Base-by-base conservation (phyloP, 805 yeast genomes). In the Metschnikowia gelsemii region DNA sequence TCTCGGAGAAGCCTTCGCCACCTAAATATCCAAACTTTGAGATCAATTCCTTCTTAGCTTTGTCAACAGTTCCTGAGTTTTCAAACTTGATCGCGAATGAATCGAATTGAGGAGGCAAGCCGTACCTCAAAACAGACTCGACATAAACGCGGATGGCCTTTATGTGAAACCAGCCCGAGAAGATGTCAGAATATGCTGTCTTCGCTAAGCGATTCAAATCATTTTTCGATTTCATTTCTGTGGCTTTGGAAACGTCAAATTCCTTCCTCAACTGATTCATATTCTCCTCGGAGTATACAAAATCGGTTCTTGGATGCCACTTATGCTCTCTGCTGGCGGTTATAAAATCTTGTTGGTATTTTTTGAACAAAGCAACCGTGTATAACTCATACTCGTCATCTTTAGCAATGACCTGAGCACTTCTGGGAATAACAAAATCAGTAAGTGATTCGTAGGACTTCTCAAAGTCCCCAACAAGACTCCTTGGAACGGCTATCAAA, bases 91-190 rank as follows among this genome's bases (percentile, higher is more conserved):
- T 57, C 40, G 74, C 62, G 52, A 55, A 76, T 37, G 73, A 68
- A 57, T 79, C 77, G 63, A 91, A 93, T 55, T 84, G 84, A 22
- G 98, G 97, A 25, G 99, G 99, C 50, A 93, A 76, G 0, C 99
- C 99, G 63, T 93, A 93, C 66, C 99, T 82, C 62, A 93, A 75
- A 12, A 93, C 96, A 37, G 89, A 78, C 68, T 93, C 99, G 27
- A 91, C 96, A 64, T 85, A 93, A 14, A 87, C 76, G 53, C 97
- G 81, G 40, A 93, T 74, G 3, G 87, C 80, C 66, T 89, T 89
- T 53, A 93, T 78, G 64, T 93, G 99, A 58, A 87, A 74, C 96
- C 96, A 89, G 50, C 84, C 80, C 52, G 87, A 74, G 47, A 86
- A 72, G 38, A 90, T 80, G 57, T 93, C 98, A 18, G 85, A 75